Evolutionary conservation across 306 rosid genomes (phyloP).

Genomic region (Acacia acuminata): DNA sequence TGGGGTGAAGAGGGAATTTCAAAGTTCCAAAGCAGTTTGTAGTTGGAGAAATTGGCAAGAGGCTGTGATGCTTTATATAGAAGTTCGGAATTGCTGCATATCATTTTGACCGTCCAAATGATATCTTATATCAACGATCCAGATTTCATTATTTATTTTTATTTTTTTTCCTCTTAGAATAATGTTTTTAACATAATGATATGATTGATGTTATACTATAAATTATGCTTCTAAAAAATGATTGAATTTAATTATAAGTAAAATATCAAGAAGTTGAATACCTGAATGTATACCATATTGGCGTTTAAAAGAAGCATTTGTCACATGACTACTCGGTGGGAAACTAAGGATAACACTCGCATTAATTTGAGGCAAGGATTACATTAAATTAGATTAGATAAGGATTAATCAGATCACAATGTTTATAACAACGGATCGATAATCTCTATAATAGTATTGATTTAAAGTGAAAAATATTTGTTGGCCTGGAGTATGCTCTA

Average conservation of each 20-base stretch:
- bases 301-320: not conserved
- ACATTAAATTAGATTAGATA: not conserved
- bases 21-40: not conserved
- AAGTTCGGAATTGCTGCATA: not conserved
- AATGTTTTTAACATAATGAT: too few relatives aligned
- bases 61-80: slow-evolving; percentile 17
- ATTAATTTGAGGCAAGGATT: not conserved
- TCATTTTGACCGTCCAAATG: not conserved
- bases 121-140: not conserved
- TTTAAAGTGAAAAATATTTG: too few relatives aligned
- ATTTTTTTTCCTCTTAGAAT: too few relatives aligned
- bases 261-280: not conserved
- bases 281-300: too few relatives aligned
- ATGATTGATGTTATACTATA: too few relatives aligned
- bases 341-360: not conserved
- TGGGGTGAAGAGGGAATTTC: not conserved
- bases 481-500: too few relatives aligned
- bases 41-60: slow-evolving; percentile 11
- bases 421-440: not conserved
- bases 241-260: not conserved
- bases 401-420: not conserved
- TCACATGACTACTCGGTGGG: not conserved
- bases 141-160: not conserved
- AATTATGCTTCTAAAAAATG: too few relatives aligned
- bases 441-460: not conserved